Percentiles rank a stretch among this genome's conserved stretches.
Conservation (phyloP, 306 rosid genomes). For the Trifolium fragiferum region DNA sequence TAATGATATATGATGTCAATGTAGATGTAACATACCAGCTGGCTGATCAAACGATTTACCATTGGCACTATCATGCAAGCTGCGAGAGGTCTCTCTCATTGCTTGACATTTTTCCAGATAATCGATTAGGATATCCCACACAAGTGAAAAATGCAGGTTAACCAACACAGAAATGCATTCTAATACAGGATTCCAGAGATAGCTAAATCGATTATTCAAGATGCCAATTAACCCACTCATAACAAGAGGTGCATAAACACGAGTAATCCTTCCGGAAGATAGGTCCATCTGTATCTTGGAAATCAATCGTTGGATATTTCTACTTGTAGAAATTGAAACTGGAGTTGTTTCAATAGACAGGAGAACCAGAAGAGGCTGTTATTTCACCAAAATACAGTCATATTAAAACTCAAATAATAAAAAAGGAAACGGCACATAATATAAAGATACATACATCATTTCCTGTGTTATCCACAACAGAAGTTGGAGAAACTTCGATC, state of each 20-base stretch:
- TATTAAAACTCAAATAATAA: constrained; percentile 25
- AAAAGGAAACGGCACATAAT: constrained; percentile 29
- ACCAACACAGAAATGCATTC: constrained; percentile 82
- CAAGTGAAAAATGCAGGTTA: constrained; percentile 53
- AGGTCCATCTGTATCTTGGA: constrained; percentile 82
- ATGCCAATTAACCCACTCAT: constrained; percentile 75
- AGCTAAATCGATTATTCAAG: constrained; percentile 77
- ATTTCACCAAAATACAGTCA: constrained; percentile 44
- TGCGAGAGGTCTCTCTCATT: constrained; percentile 46
- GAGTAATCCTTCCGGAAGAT: constrained; percentile 64
- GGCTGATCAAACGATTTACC: constrained; percentile 45
- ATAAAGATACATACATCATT: constrained; percentile 61
- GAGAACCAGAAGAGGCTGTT: constrained; percentile 72
- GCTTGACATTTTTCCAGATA: constrained; percentile 60
- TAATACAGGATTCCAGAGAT: constrained; percentile 73
- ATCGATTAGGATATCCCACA: constrained; percentile 62
- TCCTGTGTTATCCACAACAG: constrained; percentile 35
- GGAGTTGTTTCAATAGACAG: constrained; percentile 82
- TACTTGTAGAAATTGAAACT: constrained; percentile 71
- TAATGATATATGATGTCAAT: constrained; percentile 17
- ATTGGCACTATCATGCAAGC: constrained; percentile 45
- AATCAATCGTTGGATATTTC: constrained; percentile 67
- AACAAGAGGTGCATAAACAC: constrained; percentile 67
- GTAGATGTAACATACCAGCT: constrained; percentile 55
- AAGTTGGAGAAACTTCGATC: constrained; percentile 53